Percentiles rank a stretch among this genome's conserved stretches.
These are phyloP conservation scores for Solanum neorickii DNA, from an alignment of 257 asterid genomes.

Conservation along the genomic window DNA sequence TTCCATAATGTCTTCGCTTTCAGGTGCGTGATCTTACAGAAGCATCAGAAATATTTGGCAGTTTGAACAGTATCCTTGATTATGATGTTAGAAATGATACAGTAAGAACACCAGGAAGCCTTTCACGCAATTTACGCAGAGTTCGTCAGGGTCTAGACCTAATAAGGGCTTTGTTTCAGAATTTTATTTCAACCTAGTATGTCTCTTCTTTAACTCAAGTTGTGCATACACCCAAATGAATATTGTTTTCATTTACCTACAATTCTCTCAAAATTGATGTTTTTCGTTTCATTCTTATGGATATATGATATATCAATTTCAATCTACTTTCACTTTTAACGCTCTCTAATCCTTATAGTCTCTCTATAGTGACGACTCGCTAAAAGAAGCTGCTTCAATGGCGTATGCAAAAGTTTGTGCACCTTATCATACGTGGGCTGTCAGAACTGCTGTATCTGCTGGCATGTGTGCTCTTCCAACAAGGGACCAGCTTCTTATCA, in stretches of 20 bases:
- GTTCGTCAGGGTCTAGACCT: slow-evolving; percentile 98
- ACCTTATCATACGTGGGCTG: slow-evolving; percentile 88
- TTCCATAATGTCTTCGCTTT: not conserved
- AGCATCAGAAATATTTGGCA: slow-evolving; percentile 48
- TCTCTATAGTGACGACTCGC: slow-evolving; percentile 38
- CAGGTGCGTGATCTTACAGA: slow-evolving; percentile 69
- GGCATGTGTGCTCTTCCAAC: slow-evolving; percentile 98
- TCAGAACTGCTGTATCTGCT: slow-evolving; percentile 88
- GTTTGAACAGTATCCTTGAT: slow-evolving; percentile 49
- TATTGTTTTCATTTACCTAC: not conserved
- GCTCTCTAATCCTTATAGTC: not conserved
- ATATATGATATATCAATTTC: not conserved
- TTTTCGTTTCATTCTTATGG: not conserved
- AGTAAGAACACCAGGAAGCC: slow-evolving; percentile 77
- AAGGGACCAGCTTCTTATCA: slow-evolving; percentile 69
- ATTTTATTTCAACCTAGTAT: slow-evolving; percentile 66
- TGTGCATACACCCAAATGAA: not conserved
- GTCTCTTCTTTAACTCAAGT: not conserved
- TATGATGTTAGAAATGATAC: slow-evolving; percentile 43
- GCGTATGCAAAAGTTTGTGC: slow-evolving; percentile 87
- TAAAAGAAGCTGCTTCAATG: slow-evolving; percentile 73
- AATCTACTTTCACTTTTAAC: not conserved
- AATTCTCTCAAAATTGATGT: not conserved
- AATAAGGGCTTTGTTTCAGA: slow-evolving; percentile 68
- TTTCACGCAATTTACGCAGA: slow-evolving; percentile 81